Evolutionary conservation across 2,329 filamentous ascomycete genomes (phyloP).

Genomic region (Colletotrichum orchidophilum): DNA sequence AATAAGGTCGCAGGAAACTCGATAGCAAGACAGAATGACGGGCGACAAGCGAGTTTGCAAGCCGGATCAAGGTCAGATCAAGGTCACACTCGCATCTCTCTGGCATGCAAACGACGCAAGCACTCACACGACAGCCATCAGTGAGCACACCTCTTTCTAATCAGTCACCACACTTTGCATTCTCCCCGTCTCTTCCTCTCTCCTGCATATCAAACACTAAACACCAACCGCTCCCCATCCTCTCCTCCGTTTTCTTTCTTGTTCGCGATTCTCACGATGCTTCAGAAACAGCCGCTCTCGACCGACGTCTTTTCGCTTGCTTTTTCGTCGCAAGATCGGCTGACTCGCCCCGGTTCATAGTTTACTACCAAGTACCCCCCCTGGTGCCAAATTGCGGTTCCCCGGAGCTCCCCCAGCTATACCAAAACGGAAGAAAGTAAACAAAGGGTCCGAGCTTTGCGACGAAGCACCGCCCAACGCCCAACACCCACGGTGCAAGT

Average conservation of each 20-base stretch:
- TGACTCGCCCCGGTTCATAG: slow-evolving; percentile 31
- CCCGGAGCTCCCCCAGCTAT: slow-evolving; percentile 40
- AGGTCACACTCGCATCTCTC: slow-evolving; percentile 23
- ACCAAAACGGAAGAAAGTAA: slow-evolving; percentile 51
- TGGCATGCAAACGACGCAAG: slow-evolving; percentile 32
- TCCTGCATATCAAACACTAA: slow-evolving; percentile 6
- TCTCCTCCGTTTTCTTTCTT: slow-evolving; percentile 1
- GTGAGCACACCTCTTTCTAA: not conserved
- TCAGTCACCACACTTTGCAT: slow-evolving; percentile 13
- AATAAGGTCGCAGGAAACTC: slow-evolving; percentile 7
- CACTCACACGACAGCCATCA: slow-evolving; percentile 16
- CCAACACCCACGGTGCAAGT: slow-evolving; percentile 38
- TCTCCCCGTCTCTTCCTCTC: not conserved
- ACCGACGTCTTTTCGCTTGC: slow-evolving; percentile 27
- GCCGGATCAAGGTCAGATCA: slow-evolving; percentile 1
- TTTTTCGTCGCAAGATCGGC: slow-evolving; percentile 33
- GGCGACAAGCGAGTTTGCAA: not conserved
- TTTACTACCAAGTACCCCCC: slow-evolving; percentile 1
- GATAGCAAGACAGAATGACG: not conserved
- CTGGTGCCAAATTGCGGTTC: slow-evolving; percentile 31
- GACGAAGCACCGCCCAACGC: slow-evolving; percentile 25
- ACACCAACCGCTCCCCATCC: not conserved
- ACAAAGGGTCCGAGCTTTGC: slow-evolving; percentile 49
- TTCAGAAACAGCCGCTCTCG: slow-evolving; percentile 29
- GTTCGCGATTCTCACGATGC: slow-evolving; percentile 37